These are phyloP conservation scores for Nemania sp. DNA, from an alignment of 2,329 filamentous ascomycete species.

Conservation along the genomic window DNA sequence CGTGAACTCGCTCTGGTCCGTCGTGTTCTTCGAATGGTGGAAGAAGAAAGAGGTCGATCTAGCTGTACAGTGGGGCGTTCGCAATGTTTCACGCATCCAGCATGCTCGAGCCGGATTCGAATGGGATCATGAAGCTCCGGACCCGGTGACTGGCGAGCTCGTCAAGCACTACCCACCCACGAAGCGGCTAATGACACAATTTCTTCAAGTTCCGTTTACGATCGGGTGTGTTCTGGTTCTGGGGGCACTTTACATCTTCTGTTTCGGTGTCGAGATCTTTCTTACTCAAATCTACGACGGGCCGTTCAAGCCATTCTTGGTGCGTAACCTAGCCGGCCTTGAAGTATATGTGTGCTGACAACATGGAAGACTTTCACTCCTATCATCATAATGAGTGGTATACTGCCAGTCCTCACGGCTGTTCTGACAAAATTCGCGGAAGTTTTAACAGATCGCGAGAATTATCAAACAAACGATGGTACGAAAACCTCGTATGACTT, in stretches of 20 bases:
- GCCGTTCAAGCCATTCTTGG: constrained; percentile 82
- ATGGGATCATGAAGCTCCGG: constrained; percentile 75
- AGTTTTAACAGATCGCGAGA: constrained; percentile 80
- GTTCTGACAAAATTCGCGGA: constrained; percentile 78
- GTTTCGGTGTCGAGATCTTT: constrained; percentile 94
- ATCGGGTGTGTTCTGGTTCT: constrained; percentile 72
- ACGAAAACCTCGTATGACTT: background rate
- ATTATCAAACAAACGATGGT: constrained; percentile 85
- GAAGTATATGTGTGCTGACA: constrained; percentile 19
- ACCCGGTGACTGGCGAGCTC: constrained; percentile 81
- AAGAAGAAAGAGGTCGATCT: constrained; percentile 90
- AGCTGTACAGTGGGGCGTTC: constrained; percentile 85
- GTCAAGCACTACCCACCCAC: constrained; percentile 75
- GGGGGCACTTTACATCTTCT: constrained; percentile 80
- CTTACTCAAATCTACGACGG: constrained; percentile 93
- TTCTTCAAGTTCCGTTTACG: constrained; percentile 85
- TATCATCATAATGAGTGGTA: constrained; percentile 81
- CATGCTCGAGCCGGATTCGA: constrained; percentile 76
- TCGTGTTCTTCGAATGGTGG: constrained; percentile 94
- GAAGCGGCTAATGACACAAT: constrained; percentile 75
- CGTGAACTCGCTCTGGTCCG: constrained; percentile 81
- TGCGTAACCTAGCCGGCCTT: constrained; percentile 47
- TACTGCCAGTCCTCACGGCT: constrained; percentile 77
- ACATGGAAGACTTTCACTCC: constrained; percentile 75
- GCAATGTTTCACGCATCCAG: constrained; percentile 81